A percentile compares a stretch with the other conserved stretches of the same genome.
Conservation (phyloP, 2,329 filamentous ascomycete genomes). For the Zasmidium angulare region DNA sequence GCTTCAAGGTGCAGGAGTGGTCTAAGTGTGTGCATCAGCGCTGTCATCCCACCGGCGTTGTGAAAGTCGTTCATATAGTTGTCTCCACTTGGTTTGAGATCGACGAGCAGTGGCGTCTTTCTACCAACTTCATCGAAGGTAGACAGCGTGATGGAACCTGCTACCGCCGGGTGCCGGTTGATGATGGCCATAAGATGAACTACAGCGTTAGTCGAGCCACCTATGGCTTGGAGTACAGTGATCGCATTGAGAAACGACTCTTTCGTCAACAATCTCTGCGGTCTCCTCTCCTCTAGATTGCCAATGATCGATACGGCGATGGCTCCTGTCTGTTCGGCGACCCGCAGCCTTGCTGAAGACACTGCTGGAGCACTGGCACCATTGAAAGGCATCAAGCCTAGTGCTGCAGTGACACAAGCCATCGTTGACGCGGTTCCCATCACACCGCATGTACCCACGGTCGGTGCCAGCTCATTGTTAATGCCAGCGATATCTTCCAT, state of each 20-base stretch:
- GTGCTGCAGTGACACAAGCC: slow-evolving; percentile 53
- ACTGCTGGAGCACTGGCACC: slow-evolving; percentile 56
- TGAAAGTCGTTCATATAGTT: slow-evolving; percentile 59
- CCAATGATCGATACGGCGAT: slow-evolving; percentile 48
- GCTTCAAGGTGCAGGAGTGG: slow-evolving; percentile 49
- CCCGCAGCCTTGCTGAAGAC: slow-evolving; percentile 50
- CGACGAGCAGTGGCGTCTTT: slow-evolving; percentile 49
- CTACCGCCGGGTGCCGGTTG: slow-evolving; percentile 51
- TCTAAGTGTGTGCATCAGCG: slow-evolving; percentile 47
- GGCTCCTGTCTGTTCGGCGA: slow-evolving; percentile 56
- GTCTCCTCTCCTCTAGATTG: slow-evolving; percentile 37
- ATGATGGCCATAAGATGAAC: slow-evolving; percentile 47
- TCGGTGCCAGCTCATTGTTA: slow-evolving; percentile 72
- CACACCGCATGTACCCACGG: slow-evolving; percentile 59
- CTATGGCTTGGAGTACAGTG: slow-evolving; percentile 46
- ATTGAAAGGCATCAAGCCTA: slow-evolving; percentile 54
- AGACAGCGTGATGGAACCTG: slow-evolving; percentile 46
- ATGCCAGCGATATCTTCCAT: slow-evolving; percentile 70
- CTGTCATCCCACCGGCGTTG: slow-evolving; percentile 53
- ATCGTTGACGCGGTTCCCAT: slow-evolving; percentile 61
- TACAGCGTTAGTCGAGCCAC: slow-evolving; percentile 46
- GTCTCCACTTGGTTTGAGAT: slow-evolving; percentile 55
- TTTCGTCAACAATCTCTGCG: slow-evolving; percentile 46
- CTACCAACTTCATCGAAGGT: slow-evolving; percentile 51
- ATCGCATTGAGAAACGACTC: slow-evolving; percentile 52